Evolutionary conservation across 768 basidiomycete species (phyloP).

Genomic region (Pleurotus eryngii): DNA sequence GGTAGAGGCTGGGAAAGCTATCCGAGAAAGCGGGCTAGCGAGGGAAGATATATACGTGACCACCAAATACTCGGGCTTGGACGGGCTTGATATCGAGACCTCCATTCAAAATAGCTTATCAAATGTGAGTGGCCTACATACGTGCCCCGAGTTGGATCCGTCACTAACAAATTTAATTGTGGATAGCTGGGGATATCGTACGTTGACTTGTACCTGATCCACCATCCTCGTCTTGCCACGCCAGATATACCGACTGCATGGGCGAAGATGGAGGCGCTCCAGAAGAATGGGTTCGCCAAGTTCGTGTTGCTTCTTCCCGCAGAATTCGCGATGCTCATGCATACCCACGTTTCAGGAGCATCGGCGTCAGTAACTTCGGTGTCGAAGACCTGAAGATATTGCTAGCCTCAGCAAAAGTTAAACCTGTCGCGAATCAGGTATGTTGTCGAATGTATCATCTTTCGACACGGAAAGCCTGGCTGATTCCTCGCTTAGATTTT

Average conservation of each 20-base stretch:
- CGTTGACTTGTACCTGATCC: conserved; percentile 73
- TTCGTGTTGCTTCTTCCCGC: conserved; percentile 17
- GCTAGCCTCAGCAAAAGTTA: conserved; percentile 56
- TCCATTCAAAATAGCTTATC: conserved; percentile 56
- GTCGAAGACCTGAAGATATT: conserved; percentile 51
- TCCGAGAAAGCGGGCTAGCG: conserved; percentile 52
- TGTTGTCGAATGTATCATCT: neutral
- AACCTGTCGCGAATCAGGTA: conserved; percentile 69
- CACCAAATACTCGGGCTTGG: conserved; percentile 57
- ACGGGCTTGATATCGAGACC: conserved; percentile 48
- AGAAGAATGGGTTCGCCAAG: conserved; percentile 57
- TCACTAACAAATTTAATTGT: too few relatives aligned
- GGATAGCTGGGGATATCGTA: conserved; percentile 58
- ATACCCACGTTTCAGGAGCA: conserved; percentile 42
- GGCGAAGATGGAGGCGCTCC: conserved; percentile 59
- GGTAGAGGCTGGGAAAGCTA: conserved; percentile 48
- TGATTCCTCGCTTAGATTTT: conserved; percentile 36
- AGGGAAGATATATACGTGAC: conserved; percentile 62
- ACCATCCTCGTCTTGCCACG: conserved; percentile 47
- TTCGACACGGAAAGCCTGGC: neutral
- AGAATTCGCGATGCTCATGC: neutral
- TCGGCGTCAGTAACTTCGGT: conserved; percentile 71
- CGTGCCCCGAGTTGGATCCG: too few relatives aligned
- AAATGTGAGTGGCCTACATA: conserved; percentile 35
- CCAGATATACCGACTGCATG: conserved; percentile 63